phyloP scores from a whole-genome alignment of 148 eudicot species.

The Camellia japonica region DNA sequence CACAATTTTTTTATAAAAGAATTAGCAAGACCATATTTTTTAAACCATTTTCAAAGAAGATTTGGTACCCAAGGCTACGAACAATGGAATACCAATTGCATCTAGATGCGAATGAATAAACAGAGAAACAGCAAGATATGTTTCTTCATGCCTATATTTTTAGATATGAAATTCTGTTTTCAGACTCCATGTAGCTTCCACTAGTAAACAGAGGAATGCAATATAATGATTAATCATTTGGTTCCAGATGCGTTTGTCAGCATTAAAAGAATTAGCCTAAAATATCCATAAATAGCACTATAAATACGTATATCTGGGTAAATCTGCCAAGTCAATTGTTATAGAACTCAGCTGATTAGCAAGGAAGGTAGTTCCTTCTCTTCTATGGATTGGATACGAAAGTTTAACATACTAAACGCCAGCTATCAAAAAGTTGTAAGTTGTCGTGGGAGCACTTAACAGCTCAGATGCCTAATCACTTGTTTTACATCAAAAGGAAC shows the following conservation, averaged over 20 bases:
- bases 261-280: neutral
- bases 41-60: neutral
- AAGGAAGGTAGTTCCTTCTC: neutral
- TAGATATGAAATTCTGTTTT: too few species aligned
- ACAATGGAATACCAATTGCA: slow-evolving; percentile 1
- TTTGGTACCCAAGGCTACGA: neutral
- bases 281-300: neutral
- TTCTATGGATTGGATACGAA: neutral
- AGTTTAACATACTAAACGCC: neutral
- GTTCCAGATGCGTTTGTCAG: neutral
- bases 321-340: neutral
- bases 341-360: neutral
- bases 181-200: neutral
- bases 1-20: too few species aligned
- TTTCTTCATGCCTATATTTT: neutral
- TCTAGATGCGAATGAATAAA: too few species aligned
- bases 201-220: neutral
- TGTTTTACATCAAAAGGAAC: neutral
- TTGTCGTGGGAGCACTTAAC: neutral
- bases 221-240: neutral
- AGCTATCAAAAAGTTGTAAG: neutral
- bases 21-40: too few species aligned
- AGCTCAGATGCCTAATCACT: neutral
- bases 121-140: neutral
- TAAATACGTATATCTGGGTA: neutral